Conservation (phyloP, 305 asterid species). For the Rubia peregrina region DNA sequence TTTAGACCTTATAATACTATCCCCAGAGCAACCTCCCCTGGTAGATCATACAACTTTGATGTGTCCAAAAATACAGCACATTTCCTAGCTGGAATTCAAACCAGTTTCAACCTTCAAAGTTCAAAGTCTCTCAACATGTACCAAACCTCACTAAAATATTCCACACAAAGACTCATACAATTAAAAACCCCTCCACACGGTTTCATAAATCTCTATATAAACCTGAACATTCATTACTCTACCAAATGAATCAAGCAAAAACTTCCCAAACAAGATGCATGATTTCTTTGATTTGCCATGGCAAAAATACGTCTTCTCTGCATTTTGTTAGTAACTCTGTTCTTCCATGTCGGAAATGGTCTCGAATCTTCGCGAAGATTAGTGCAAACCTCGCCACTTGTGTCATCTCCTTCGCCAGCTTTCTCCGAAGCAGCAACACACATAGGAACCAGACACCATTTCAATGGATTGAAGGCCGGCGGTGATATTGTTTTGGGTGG, state of each 20-base stretch:
- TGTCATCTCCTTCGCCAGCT: slow-evolving; percentile 8
- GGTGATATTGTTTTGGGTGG: slow-evolving; percentile 42
- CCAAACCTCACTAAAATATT: neutral
- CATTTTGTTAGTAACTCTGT: slow-evolving; percentile 6
- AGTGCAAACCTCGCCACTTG: slow-evolving; percentile 1
- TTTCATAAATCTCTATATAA: neutral
- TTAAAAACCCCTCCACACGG: neutral
- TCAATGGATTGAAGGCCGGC: slow-evolving; percentile 26
- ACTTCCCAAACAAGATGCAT: neutral
- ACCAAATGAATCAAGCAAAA: neutral
- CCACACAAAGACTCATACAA: neutral
- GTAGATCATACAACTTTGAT: slow-evolving; percentile 12
- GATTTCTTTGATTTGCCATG: slow-evolving; percentile 14
- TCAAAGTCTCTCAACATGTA: slow-evolving; percentile 8
- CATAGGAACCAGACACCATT: slow-evolving; percentile 20
- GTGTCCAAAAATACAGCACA: slow-evolving; percentile 13
- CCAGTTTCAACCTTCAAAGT: slow-evolving; percentile 10
- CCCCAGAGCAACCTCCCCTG: slow-evolving; percentile 24
- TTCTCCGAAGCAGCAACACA: slow-evolving; percentile 10
- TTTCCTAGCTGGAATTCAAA: neutral
- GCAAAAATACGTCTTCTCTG: slow-evolving; percentile 19
- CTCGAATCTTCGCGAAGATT: slow-evolving; percentile 13
- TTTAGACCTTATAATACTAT: neutral
- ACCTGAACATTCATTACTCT: neutral
- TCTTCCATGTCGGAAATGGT: neutral